These are phyloP conservation scores for Naganishia sp. DNA, from an alignment of 1,284 basidiomycete genomes.

Conservation along the genomic window DNA sequence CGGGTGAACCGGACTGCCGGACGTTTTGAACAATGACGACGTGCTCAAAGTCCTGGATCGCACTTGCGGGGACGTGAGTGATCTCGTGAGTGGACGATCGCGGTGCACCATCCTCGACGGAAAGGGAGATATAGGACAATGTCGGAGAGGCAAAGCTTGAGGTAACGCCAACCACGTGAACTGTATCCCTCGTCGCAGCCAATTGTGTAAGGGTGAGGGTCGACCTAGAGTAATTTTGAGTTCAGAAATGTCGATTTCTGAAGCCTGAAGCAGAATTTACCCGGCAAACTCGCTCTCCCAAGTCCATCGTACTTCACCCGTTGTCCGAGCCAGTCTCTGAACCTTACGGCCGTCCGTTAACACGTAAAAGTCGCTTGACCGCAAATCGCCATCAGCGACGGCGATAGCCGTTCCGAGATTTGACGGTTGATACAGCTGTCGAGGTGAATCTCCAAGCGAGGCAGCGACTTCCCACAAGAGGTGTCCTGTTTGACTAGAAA, in stretches of 20 bases:
- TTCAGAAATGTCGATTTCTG: background rate
- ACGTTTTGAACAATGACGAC: constrained; percentile 38
- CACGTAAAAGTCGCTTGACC: constrained; percentile 40
- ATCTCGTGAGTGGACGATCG: constrained; percentile 53
- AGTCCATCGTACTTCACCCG: constrained; percentile 44
- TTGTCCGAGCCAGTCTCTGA: constrained; percentile 38
- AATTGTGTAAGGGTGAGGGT: constrained; percentile 67
- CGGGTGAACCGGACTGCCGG: background rate
- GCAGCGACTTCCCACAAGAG: constrained; percentile 64
- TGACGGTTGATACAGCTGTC: constrained; percentile 38
- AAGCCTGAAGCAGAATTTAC: constrained; percentile 4
- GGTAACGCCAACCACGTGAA: constrained; percentile 70
- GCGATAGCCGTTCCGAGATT: constrained; percentile 57
- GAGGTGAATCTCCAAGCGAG: background rate
- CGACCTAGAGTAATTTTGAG: constrained; percentile 56
- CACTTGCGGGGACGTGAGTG: constrained; percentile 61
- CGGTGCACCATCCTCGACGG: constrained; percentile 58
- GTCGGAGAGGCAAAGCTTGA: constrained; percentile 66
- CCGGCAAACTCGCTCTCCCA: constrained; percentile 43
- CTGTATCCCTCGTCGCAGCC: constrained; percentile 47
- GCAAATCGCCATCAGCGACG: constrained; percentile 42
- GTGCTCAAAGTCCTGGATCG: constrained; percentile 52
- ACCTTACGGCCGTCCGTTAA: constrained; percentile 46
- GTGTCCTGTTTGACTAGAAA: constrained; percentile 67
- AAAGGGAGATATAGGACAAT: constrained; percentile 64